Evolutionary conservation across 208 protist genomes (phyloP), one percentile per base, ranked within the genome.

Genomic region (Acanthamoeba castellanii): DNA sequence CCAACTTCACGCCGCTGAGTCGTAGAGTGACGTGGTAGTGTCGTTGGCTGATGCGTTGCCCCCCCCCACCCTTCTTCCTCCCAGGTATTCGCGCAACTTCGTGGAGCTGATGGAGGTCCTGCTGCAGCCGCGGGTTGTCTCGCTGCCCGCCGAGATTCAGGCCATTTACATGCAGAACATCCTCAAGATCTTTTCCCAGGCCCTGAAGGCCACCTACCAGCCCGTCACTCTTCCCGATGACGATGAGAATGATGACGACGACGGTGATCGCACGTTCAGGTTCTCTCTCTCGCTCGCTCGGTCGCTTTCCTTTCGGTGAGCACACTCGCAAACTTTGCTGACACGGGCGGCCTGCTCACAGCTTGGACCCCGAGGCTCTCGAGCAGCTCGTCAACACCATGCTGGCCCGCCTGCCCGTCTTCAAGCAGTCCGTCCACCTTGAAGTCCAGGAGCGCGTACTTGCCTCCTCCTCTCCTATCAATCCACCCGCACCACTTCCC

Each of bases 391-490:
- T 85, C 55, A 20, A 66, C 72, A 9, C 68, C 66, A n/a, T 96
- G 55, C 8, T 61, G 50, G 16, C 22, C 9, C 68, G 95, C 13
- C 45, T 98, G 18, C 66, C 94, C 18, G 9, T 96, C 25, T 98
- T 98, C 88, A 96, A 96, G 27, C 95, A 96, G 42, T 95, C 68
- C 20, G 66, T 93, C 34, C 96, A 98, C 59, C 59, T 98, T 14
- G 97, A 98, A 87, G 97, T 98, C 3, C 97, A 98, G 92, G 97
- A 98, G 76, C 82, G 97, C 50, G 96, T 96, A 52, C 95, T 13
- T 59, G 25, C 4, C 22, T 92, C 82, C 22, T 61, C 30, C 92
- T 68, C 94, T 92, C 57, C 18, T 2, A 30, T 4, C 50, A 66
- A 55, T 6, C 50, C 50, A 1, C 50, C 13, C 50, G 50, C 7